Base-by-base conservation (phyloP, 768 basidiomycete genomes). In the Trametes cubensis region DNA sequence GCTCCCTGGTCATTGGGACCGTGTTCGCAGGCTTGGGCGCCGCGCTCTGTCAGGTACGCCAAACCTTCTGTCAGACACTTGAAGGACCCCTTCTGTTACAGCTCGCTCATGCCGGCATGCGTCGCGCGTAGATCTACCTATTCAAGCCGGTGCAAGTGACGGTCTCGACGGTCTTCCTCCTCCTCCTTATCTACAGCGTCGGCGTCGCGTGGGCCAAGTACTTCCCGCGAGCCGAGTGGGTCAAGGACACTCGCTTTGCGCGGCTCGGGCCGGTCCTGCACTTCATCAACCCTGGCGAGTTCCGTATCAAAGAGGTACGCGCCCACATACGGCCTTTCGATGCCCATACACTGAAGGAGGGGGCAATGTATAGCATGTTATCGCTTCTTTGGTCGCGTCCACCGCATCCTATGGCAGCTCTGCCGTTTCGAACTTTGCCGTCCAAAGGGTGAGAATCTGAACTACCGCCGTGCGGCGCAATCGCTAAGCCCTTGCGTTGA, bases 341-440 rank as follows among this genome's bases (percentile, higher is more conserved):
- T 52, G 6, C 26, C 25, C 48, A 38, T 18, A 55, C 13, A 52
- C 56, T 17, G 61, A 6, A 26, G 13, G 6, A 18, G 34, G 10
- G 10, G 34, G 11, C 34, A 10, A 34, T 34, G 25, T 14, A 4
- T 59, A 87, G 84, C 86, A 87, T 66, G 85, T 81, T 23, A 74
- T 84, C 23, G 78, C 85, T 17, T 80, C 84, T 15, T 71, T 87
- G 14, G 78, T 86, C 2, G 83, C 85, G 4, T 81, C 83, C 2
- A 84, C 84, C 0, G 85, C 85, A 10, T 75, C 85, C 2, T 74
- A 68, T 26, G 83, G 83, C 7, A 83, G 80, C 57, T 74, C 80
- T 10, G 80, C 85, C 0, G 84, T 87, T 10, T 73, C 76, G 58
- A 87, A 86, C 61, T 87, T 88, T 60, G 83, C 83, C 0, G 85